Percentiles rank a stretch among this genome's conserved stretches.
These are phyloP conservation scores for Geoglossum glabrum DNA, from an alignment of 495 filamentous ascomycete genomes.

Conservation along the genomic window DNA sequence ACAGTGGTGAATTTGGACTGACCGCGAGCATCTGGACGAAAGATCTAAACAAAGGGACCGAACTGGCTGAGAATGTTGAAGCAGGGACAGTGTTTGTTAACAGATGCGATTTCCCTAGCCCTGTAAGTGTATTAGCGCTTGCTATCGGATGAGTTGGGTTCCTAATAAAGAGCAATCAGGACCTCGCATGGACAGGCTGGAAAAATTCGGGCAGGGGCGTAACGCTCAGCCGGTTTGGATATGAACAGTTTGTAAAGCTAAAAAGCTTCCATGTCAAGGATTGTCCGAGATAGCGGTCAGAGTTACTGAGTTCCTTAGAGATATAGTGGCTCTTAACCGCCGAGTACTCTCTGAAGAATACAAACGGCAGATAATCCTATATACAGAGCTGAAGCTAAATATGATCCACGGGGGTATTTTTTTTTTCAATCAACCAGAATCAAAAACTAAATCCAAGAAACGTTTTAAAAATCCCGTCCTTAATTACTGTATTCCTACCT, in stretches of 20 bases:
- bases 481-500: too few relatives aligned
- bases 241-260: slow-evolving; percentile 84
- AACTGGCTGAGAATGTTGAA: slow-evolving; percentile 62
- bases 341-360: too few relatives aligned
- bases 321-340: too few relatives aligned
- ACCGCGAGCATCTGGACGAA: slow-evolving; percentile 99
- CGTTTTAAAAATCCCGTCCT: too few relatives aligned
- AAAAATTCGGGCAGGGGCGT: slow-evolving; percentile 86
- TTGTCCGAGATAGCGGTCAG: slow-evolving; percentile 29
- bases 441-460: too few relatives aligned
- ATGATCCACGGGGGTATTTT: too few relatives aligned
- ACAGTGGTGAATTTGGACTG: slow-evolving; percentile 83
- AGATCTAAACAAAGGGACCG: slow-evolving; percentile 54
- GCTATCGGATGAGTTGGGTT: not conserved
- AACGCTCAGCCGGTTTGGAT: slow-evolving; percentile 76
- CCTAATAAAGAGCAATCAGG: slow-evolving; percentile 25
- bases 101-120: slow-evolving; percentile 77
- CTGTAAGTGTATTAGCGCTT: slow-evolving; percentile 36
- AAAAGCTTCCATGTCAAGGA: slow-evolving; percentile 94
- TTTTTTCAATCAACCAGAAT: too few relatives aligned
- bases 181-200: slow-evolving; percentile 96
- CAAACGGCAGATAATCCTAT: too few relatives aligned
- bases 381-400: too few relatives aligned
- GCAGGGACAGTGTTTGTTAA: slow-evolving; percentile 96
- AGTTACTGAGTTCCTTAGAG: not conserved